Evolutionary conservation across 2,329 filamentous ascomycete genomes (phyloP), one percentile per base, ranked within the genome.

Genomic region (Exophiala viscosa): DNA sequence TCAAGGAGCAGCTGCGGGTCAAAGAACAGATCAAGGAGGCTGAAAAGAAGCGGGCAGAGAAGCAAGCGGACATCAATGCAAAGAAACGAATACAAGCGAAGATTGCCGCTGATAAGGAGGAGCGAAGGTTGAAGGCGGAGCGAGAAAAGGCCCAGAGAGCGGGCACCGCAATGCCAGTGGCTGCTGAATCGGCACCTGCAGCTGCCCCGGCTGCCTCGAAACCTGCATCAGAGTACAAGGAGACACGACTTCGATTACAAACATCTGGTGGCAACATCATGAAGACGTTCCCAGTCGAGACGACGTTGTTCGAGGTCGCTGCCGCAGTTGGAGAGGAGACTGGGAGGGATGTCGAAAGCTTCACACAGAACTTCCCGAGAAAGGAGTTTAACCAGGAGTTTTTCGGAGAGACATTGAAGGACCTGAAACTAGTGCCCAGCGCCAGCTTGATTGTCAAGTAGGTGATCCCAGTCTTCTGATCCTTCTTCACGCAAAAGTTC

Each of bases 1-100:
- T 86, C 54, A 96, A 96, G 74, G 93, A 99, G 69, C 88, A 95
- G 57, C 77, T 97, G 15, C 77, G 85, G 64, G 86, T 85, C 65
- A 93, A 95, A 69, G 88, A 97, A 73, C 89, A 90, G 67, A 82
- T 96, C 67, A 96, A 96, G 71, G 90, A 96, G 63, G 91, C 90
- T 0, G 85, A 85, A 47, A 82, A 84, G 64, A 96, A 96, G 76
- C 85, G 86, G 49, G 82, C 86, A 65, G 93, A 99, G 75, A 96
- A 96, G 76, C 75, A 82, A 38, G 89, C 87, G 13, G 93, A 97
- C 48, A 70, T 86, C 7, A 89, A 90, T 39, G 92, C 90, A 9
- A 93, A 92, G 77, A 88, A 86, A 71, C 83, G 88, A 33, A 92
- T 96, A 69, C 86, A 90, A 73, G 91, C 90, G 51, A 91, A 91